phyloP scores from a whole-genome alignment of 257 asterid species.

The Knoxia roxburghii region DNA sequence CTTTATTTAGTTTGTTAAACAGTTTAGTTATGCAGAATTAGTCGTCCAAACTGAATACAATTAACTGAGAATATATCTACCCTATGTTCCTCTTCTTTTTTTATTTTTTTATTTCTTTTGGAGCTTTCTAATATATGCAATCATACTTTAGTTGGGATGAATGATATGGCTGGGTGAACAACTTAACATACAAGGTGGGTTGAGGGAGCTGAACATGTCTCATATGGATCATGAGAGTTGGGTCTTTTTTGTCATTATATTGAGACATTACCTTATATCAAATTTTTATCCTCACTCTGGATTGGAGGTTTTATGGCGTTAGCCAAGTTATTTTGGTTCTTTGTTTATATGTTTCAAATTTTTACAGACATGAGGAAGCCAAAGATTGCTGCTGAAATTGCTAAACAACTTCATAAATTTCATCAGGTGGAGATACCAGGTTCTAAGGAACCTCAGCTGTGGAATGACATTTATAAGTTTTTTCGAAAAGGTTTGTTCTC shows the following conservation, averaged over 20 bases:
- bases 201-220: background rate
- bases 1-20: background rate
- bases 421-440: slow-evolving; percentile 92
- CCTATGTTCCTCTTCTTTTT: too few species aligned
- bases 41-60: slow-evolving; percentile 1
- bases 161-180: background rate
- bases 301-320: slow-evolving; percentile 1
- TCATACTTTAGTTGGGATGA: background rate
- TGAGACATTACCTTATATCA: background rate
- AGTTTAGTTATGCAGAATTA: background rate
- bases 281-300: background rate
- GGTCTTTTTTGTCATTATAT: background rate
- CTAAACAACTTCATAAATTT: slow-evolving; percentile 72
- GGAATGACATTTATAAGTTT: slow-evolving; percentile 79
- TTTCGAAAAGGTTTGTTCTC: slow-evolving; percentile 44
- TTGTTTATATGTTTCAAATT: slow-evolving; percentile 6
- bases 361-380: slow-evolving; percentile 75
- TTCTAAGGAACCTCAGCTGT: slow-evolving; percentile 78
- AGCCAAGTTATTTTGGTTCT: background rate
- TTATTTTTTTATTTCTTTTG: too few species aligned
- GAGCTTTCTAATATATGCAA: background rate
- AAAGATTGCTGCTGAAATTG: slow-evolving; percentile 73
- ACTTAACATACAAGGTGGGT: background rate
- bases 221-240: background rate
- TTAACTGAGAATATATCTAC: too few species aligned